Evolutionary conservation across 352 stramenopile genomes (phyloP), one percentile per base, ranked within the genome.

Genomic region (Phytophthora uliginosa): DNA sequence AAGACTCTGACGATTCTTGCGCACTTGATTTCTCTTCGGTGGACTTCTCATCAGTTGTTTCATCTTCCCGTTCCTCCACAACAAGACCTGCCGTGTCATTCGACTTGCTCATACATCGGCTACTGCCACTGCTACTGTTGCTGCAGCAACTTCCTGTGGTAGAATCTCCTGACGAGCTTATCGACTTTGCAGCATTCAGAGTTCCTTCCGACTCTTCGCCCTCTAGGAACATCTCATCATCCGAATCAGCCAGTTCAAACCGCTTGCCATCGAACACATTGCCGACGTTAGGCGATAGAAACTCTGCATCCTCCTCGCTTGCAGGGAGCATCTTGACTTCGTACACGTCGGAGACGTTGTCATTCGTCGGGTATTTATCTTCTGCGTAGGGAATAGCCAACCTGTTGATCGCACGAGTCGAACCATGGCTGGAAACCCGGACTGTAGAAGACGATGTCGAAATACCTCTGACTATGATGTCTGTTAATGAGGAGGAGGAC

Each of bases 1-100:
- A 93, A 12, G 81, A 76, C 34, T 84, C 79, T 7, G 82, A 92
- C 4, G 59, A 73, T n/a, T 76, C 74, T 52, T 28, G 71, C 50
- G 12, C 51, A 56, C 54, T 79, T n/a, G 59, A 77, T 47, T 72
- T 82, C 18, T 45, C 66, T 15, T 63, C 75, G 31, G 54, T 71
- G 3, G 63, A 77, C 55, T 77, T 86, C 77, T 63, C 78, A 78
- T 69, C 54, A 4, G 56, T 77, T 34, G 42, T 73, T 13, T 59
- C 64, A 24, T 67, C 68, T 61, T 73, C 63, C 2, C 33, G 50
- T 4, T 59, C 61, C 38, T 18, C n/a, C 45, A 15, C 9, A 26
- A 24, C 15, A 52, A 24, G 20, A 15, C 17, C 20, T 15, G 73
- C 59, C n/a, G 55, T 72, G 38, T 50, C 54, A 42, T 54, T 74